Evolutionary conservation across 2,329 filamentous ascomycete genomes (phyloP).

Genomic region (Pseudocercospora crystallina): DNA sequence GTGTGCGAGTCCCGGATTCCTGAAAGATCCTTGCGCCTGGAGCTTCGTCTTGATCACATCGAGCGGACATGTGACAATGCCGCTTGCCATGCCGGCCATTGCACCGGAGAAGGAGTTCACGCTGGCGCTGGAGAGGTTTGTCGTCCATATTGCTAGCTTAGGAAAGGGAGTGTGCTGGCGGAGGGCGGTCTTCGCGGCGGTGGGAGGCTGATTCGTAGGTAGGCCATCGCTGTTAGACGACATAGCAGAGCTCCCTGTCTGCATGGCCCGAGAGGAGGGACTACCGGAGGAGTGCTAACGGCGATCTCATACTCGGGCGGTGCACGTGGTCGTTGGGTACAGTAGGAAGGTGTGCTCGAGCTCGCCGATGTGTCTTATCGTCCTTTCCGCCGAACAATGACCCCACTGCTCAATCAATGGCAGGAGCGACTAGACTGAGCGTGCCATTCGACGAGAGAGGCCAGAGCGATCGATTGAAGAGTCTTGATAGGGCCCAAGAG

Average conservation of each 20-base stretch:
- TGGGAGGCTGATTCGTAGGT: slow-evolving; percentile 16
- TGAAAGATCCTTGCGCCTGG: slow-evolving; percentile 88
- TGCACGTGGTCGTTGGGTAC: background rate
- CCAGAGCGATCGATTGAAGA: no score
- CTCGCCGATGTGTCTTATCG: background rate
- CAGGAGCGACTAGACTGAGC: no score
- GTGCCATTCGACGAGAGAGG: no score
- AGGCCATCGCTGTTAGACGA: slow-evolving; percentile 32
- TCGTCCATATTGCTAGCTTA: slow-evolving; percentile 41
- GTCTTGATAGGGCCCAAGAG: no score
- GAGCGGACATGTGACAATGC: slow-evolving; percentile 91
- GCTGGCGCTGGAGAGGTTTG: slow-evolving; percentile 54
- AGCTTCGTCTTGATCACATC: slow-evolving; percentile 99
- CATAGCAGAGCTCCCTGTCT: slow-evolving; percentile 30
- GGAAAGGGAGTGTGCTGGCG: slow-evolving; percentile 30
- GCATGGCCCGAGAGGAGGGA: slow-evolving; percentile 29
- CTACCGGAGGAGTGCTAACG: slow-evolving; percentile 28
- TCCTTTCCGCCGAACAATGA: background rate
- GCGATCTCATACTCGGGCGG: slow-evolving; percentile 30
- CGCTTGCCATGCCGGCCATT: slow-evolving; percentile 85
- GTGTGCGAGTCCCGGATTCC: slow-evolving; percentile 38
- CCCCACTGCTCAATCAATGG: no score
- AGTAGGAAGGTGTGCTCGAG: background rate
- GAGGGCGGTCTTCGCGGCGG: slow-evolving; percentile 15
- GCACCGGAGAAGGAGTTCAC: slow-evolving; percentile 86